phyloP scores from a whole-genome alignment of 306 rosid genomes.

The Prunus salicina region DNA sequence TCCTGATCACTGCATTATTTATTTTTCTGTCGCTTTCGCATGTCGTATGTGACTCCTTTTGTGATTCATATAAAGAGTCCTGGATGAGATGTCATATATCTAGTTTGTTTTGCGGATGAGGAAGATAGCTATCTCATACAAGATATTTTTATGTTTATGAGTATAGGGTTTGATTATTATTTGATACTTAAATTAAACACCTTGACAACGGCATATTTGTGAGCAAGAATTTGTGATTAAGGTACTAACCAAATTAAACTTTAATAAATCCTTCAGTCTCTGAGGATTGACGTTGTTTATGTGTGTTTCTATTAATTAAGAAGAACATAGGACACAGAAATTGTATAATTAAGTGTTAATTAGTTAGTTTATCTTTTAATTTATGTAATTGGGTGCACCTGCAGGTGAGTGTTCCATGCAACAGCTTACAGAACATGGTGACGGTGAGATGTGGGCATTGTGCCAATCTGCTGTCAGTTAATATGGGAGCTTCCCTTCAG shows the following conservation, averaged over 20 bases:
- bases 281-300: too few species aligned
- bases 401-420: slow-evolving; percentile 94
- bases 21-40: not conserved
- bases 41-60: not conserved
- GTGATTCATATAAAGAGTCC: not conserved
- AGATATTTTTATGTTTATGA: not conserved
- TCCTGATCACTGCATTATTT: not conserved
- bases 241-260: not conserved
- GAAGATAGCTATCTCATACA: not conserved
- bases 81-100: not conserved
- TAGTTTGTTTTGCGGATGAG: too few species aligned
- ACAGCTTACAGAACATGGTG: slow-evolving; percentile 56
- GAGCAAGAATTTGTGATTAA: not conserved
- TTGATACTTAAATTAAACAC: not conserved
- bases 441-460: slow-evolving; percentile 99
- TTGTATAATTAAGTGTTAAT: too few species aligned
- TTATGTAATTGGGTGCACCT: slow-evolving; percentile 7
- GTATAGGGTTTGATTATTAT: not conserved
- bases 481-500: slow-evolving; percentile 65
- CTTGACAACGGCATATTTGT: not conserved
- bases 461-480: slow-evolving; percentile 80
- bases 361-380: too few species aligned
- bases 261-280: too few species aligned
- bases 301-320: too few species aligned
- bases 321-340: too few species aligned